Base-by-base conservation (phyloP, 805 yeast genomes). In the Alloascoidea hylecoeti region DNA sequence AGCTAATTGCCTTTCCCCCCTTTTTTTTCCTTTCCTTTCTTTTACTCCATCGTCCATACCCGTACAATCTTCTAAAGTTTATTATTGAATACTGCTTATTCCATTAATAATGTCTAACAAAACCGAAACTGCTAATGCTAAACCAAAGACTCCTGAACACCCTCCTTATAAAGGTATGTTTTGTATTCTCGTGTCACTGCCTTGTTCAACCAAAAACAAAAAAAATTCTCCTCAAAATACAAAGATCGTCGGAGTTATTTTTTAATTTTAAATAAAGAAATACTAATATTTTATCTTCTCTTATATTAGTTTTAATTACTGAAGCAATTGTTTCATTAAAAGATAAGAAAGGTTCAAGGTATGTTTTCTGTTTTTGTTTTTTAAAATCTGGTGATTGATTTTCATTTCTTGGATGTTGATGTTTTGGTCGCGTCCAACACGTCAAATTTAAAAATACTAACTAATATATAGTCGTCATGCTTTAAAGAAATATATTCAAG, bases 401-500 rank as follows among this genome's bases (percentile, higher is more conserved):
- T n/a, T n/a, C n/a, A n/a, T n/a, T n/a, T n/a, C n/a, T n/a, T n/a
- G n/a, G n/a, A n/a, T n/a, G n/a, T n/a, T n/a, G n/a, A n/a, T n/a
- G n/a, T n/a, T n/a, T n/a, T n/a, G n/a, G n/a, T n/a, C n/a, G n/a
- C n/a, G n/a, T n/a, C n/a, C n/a, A n/a, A 9, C 30, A 23, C 9
- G 13, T n/a, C 30, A 23, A 23, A n/a, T 9, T n/a, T 9, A 23
- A 23, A 5, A 17, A 6, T 27, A 19, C 18, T 16, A 17, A 6
- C 13, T 23, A n/a, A 15, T 35, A 34, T 34, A 15, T 40, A 71
- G 86, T 49, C 88, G 95, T 58, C 89, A 80, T 56, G 89, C 92
- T 12, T 66, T 86, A 53, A 86, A 85, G 70, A 84, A 84, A 60
- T 82, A 74, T 59, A 75, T 85, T 46, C 75, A 70, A 59, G 60